These are phyloP conservation scores for Tylopilus microsporus DNA, from an alignment of 1,284 basidiomycete species.

Conservation along the genomic window DNA sequence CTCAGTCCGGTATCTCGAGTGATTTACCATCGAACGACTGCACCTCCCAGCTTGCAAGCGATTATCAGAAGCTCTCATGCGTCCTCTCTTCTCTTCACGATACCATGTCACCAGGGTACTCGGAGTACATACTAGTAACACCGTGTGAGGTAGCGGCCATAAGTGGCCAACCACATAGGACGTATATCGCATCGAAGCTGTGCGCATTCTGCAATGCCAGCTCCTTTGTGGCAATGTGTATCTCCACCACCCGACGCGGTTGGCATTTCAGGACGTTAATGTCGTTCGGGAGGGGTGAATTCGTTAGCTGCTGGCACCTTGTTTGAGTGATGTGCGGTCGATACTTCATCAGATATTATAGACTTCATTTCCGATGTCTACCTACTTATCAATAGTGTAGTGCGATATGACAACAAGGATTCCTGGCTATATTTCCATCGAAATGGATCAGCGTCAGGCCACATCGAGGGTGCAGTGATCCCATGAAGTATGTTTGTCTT, in stretches of 20 bases:
- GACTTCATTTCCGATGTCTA: neutral
- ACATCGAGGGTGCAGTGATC: neutral
- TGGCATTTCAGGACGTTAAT: neutral
- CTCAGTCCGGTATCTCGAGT: neutral
- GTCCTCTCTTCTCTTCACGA: neutral
- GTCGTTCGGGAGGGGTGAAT: neutral
- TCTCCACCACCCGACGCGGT: too few species aligned
- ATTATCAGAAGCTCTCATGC: neutral
- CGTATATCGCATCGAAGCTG: neutral
- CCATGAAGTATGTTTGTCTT: neutral
- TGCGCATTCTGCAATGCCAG: neutral
- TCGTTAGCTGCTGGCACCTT: too few species aligned
- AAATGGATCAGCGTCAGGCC: neutral
- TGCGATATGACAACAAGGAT: neutral
- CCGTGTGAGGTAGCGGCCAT: neutral
- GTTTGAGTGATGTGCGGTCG: too few species aligned
- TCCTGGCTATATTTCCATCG: neutral
- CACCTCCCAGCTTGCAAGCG: neutral
- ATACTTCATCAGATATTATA: neutral
- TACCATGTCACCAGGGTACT: neutral
- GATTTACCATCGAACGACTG: neutral
- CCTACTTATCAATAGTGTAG: neutral
- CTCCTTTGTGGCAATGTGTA: neutral
- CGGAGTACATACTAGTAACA: neutral
- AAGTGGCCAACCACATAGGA: neutral